Evolutionary conservation across 306 rosid genomes (phyloP).

Genomic region (Trifolium pratense): DNA sequence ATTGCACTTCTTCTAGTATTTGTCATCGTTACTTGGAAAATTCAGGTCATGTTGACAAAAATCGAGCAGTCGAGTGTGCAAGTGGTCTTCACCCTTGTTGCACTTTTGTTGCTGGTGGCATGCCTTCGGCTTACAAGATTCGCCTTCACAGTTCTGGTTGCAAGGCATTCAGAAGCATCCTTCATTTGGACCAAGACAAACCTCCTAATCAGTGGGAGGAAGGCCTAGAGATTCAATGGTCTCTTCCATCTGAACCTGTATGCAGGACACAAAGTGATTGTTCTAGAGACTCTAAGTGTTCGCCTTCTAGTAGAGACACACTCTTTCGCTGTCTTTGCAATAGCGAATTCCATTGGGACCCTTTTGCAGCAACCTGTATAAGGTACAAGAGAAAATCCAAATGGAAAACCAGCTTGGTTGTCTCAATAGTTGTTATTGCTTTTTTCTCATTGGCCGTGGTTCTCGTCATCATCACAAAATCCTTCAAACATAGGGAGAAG

Average conservation of each 20-base stretch:
- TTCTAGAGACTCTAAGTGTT: slow-evolving; percentile 62
- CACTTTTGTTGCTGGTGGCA: slow-evolving; percentile 82
- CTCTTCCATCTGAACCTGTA: slow-evolving; percentile 72
- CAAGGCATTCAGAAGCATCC: slow-evolving; percentile 82
- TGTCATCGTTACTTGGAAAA: slow-evolving; percentile 78
- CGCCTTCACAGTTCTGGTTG: slow-evolving; percentile 92
- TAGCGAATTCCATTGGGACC: slow-evolving; percentile 68
- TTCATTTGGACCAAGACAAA: slow-evolving; percentile 63
- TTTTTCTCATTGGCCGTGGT: slow-evolving; percentile 56
- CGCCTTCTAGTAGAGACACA: slow-evolving; percentile 37
- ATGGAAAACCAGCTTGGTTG: slow-evolving; percentile 51
- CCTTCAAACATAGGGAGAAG: slow-evolving; percentile 48
- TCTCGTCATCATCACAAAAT: slow-evolving; percentile 51
- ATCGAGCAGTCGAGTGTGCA: slow-evolving; percentile 60
- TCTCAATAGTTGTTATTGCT: slow-evolving; percentile 50
- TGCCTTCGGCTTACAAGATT: slow-evolving; percentile 89
- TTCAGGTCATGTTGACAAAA: slow-evolving; percentile 61
- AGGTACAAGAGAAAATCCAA: slow-evolving; percentile 51
- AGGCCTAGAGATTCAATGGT: slow-evolving; percentile 92
- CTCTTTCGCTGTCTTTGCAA: slow-evolving; percentile 70
- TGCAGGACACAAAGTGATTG: slow-evolving; percentile 73
- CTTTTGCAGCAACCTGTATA: slow-evolving; percentile 57
- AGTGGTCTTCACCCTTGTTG: slow-evolving; percentile 78
- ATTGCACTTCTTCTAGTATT: slow-evolving; percentile 83
- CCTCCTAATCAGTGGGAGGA: slow-evolving; percentile 80